Evolutionary conservation across 208 protist species (phyloP).

Genomic region (Wallacemonas collosoma): DNA sequence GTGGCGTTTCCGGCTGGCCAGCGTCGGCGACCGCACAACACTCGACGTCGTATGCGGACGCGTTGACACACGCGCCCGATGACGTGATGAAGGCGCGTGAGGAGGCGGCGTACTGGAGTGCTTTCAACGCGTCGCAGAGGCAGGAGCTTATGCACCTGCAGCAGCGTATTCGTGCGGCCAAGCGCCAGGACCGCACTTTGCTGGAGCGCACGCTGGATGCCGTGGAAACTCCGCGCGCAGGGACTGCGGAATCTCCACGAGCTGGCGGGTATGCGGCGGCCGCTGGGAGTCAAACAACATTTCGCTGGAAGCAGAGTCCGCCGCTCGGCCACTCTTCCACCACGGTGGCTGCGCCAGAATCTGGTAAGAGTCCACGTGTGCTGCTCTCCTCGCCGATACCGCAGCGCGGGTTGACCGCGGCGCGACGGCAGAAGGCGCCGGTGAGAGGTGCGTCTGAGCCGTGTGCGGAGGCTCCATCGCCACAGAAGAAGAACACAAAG

Average conservation of each 20-base stretch:
- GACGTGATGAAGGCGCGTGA: slow-evolving; percentile 4
- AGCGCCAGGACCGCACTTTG: slow-evolving; percentile 36
- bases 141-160: slow-evolving; percentile 44
- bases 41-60: no score
- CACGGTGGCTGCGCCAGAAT: neutral
- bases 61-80: neutral
- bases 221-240: neutral
- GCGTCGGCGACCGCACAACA: no score
- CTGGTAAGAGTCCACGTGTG: no score
- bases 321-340: neutral
- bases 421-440: no score
- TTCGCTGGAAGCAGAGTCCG: slow-evolving; percentile 1
- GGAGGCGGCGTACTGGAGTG: slow-evolving; percentile 46
- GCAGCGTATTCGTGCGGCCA: slow-evolving; percentile 35
- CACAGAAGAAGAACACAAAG: no score
- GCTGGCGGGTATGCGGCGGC: slow-evolving; percentile 6
- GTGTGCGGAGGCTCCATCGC: no score
- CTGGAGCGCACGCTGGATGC: slow-evolving; percentile 18
- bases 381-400: no score
- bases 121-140: slow-evolving; percentile 64
- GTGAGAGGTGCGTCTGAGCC: no score
- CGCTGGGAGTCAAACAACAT: neutral
- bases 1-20: no score
- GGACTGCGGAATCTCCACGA: neutral
- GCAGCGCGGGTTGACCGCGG: no score